Conservation (phyloP, 2,329 filamentous ascomycete genomes). For the Talaromyces pinophilus region DNA sequence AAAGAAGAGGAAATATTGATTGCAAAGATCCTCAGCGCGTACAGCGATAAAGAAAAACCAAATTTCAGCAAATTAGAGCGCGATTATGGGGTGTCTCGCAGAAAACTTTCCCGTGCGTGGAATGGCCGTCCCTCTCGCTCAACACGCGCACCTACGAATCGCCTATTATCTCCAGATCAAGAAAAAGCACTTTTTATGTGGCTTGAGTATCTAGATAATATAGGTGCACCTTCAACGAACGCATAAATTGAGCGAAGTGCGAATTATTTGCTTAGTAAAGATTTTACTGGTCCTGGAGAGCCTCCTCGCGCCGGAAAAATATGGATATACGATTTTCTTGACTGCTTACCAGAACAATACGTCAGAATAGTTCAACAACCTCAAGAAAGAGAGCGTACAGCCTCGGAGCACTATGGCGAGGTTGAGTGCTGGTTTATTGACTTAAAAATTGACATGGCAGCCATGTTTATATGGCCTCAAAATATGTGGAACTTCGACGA, state of each 20-base stretch:
- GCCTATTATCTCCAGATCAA: neutral
- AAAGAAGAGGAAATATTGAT: neutral
- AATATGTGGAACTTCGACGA: neutral
- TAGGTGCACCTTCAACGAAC: neutral
- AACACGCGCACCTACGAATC: neutral
- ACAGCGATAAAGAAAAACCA: neutral
- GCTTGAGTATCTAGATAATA: slow-evolving; percentile 2
- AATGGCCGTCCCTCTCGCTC: neutral
- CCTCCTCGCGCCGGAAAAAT: neutral
- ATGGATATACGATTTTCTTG: neutral
- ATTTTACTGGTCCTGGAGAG: neutral
- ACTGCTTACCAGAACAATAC: no score
- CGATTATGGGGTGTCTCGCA: neutral
- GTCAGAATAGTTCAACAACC: neutral
- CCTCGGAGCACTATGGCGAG: neutral
- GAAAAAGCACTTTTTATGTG: neutral
- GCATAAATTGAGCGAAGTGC: neutral
- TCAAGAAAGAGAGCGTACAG: neutral
- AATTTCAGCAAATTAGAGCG: neutral
- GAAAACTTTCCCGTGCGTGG: neutral
- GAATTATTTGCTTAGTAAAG: neutral
- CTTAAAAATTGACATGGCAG: neutral
- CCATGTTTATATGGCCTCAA: no score
- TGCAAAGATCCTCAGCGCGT: neutral
- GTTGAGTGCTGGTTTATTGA: neutral